Evolutionary conservation across 1,284 basidiomycete species (phyloP).

Genomic region (Cystobasidium slooffiae): DNA sequence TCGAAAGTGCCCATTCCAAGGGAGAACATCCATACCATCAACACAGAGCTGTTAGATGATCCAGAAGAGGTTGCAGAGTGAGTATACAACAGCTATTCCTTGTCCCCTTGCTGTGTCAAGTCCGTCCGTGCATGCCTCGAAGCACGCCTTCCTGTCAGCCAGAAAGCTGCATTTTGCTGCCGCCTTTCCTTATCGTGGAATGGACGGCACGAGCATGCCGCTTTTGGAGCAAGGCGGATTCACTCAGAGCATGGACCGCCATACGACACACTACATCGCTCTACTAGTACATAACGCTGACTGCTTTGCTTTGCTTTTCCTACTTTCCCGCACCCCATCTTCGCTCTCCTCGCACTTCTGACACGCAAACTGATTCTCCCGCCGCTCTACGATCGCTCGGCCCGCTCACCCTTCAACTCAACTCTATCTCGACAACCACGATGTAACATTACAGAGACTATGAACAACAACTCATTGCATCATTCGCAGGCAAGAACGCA

Average conservation of each 20-base stretch:
- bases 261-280: no score
- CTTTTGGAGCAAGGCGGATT: no score
- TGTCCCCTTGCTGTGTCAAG: background rate
- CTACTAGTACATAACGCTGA: no score
- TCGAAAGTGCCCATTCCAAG: constrained; percentile 79
- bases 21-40: constrained; percentile 83
- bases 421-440: background rate
- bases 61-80: constrained; percentile 58
- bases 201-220: no score
- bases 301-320: no score
- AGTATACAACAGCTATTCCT: background rate
- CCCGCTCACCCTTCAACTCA: background rate
- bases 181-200: no score
- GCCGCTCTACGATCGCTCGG: background rate
- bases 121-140: constrained; percentile 65
- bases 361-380: background rate
- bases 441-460: constrained; percentile 80
- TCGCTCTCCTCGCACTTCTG: background rate
- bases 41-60: constrained; percentile 67
- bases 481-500: constrained; percentile 86
- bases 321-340: no score
- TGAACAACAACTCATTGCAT: constrained; percentile 86
- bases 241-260: no score
- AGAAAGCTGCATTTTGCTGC: background rate
- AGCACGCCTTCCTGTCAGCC: constrained; percentile 2